Percentiles rank a stretch among this genome's conserved stretches.
Evolutionary conservation across 1,284 basidiomycete genomes (phyloP).

Genomic region (Ustilago trichophora): DNA sequence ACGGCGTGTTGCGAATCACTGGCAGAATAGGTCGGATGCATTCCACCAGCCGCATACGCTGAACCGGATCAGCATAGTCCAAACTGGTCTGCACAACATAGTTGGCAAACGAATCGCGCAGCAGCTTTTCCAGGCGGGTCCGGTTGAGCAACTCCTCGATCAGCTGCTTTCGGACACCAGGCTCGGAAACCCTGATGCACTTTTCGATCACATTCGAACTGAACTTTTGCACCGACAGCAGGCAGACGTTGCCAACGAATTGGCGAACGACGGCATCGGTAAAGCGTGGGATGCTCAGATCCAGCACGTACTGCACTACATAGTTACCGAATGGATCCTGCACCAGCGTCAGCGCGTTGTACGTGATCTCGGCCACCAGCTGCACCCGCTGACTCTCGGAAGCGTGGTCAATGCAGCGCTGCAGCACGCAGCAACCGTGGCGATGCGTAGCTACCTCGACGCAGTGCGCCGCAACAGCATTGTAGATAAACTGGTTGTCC

Average conservation of each 20-base stretch:
- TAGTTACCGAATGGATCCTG: slow-evolving; percentile 99
- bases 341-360: slow-evolving; percentile 94
- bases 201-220: slow-evolving; percentile 94
- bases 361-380: slow-evolving; percentile 98
- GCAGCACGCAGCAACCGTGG: slow-evolving; percentile 97
- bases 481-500: slow-evolving; percentile 99
- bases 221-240: slow-evolving; percentile 97
- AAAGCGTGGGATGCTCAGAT: slow-evolving; percentile 96
- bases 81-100: slow-evolving; percentile 66
- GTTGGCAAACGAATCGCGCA: slow-evolving; percentile 74
- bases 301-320: slow-evolving; percentile 95
- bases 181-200: slow-evolving; percentile 98
- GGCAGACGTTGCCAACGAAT: slow-evolving; percentile 96
- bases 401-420: slow-evolving; percentile 98
- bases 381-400: slow-evolving; percentile 94
- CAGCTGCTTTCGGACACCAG: slow-evolving; percentile 88
- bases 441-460: slow-evolving; percentile 99
- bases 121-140: slow-evolving; percentile 89
- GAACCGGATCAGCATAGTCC: slow-evolving; percentile 64
- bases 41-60: slow-evolving; percentile 63
- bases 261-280: slow-evolving; percentile 97
- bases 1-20: slow-evolving; percentile 65
- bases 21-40: slow-evolving; percentile 66
- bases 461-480: slow-evolving; percentile 97
- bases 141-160: slow-evolving; percentile 96